phyloP scores from a whole-genome alignment of 805 yeast species.

The Cyberlindnera japonica region DNA sequence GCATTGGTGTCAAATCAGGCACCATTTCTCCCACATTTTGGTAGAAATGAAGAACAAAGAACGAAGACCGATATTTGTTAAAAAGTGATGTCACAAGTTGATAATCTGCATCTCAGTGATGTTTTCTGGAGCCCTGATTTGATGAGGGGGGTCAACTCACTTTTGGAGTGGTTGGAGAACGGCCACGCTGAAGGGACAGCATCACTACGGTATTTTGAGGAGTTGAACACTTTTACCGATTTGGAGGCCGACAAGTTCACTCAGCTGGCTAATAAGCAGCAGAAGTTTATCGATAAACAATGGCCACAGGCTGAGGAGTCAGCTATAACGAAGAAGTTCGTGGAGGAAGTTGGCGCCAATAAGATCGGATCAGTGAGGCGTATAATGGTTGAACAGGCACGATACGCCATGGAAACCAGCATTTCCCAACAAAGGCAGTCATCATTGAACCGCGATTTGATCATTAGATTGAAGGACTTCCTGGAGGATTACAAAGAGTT shows the following conservation, averaged over 20 bases:
- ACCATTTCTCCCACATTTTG: no score
- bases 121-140: conserved; percentile 33
- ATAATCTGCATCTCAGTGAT: conserved; percentile 7
- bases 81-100: background rate
- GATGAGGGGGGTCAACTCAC: conserved; percentile 27
- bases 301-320: conserved; percentile 1
- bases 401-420: conserved; percentile 6
- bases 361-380: conserved; percentile 7
- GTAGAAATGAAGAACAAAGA: no score
- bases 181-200: conserved; percentile 19
- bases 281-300: conserved; percentile 6
- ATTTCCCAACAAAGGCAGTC: conserved; percentile 4
- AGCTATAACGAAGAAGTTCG: background rate
- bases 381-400: conserved; percentile 8
- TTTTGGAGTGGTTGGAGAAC: conserved; percentile 19
- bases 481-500: conserved; percentile 22
- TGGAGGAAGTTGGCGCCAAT: conserved; percentile 4
- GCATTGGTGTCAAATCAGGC: no score
- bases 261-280: conserved; percentile 8
- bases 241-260: conserved; percentile 12
- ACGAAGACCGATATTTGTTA: background rate
- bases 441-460: conserved; percentile 18
- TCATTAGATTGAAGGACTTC: conserved; percentile 20
- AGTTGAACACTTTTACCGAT: conserved; percentile 20
- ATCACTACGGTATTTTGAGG: conserved; percentile 19